Conservation (phyloP, 108 stramenopile genomes). For the Cyclostephanos tholiformis region DNA sequence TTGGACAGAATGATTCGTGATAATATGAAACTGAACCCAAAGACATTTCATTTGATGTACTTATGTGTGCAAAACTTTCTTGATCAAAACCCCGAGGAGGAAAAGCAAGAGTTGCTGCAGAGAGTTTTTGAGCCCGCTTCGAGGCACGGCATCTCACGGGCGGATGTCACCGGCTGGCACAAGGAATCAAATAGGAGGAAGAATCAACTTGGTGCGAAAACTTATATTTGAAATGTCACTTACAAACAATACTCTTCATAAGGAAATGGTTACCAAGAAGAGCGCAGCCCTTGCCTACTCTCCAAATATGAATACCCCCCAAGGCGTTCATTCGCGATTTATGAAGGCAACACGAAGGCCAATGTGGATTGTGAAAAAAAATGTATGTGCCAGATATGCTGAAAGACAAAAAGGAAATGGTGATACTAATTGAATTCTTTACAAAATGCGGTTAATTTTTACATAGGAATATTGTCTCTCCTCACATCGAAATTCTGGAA, state of each 20-base stretch:
- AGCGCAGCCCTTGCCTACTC: background rate
- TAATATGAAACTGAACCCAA: constrained; percentile 21
- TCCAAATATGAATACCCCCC: background rate
- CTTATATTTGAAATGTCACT: background rate
- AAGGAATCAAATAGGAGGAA: constrained; percentile 6
- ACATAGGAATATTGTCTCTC: background rate
- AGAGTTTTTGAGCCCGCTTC: constrained; percentile 28
- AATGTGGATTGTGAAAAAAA: too few species aligned
- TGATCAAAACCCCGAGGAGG: constrained; percentile 31
- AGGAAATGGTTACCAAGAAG: background rate
- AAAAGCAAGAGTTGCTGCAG: constrained; percentile 19
- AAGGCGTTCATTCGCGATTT: background rate
- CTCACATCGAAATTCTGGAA: background rate
- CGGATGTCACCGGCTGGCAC: constrained; percentile 14
- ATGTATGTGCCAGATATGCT: too few species aligned
- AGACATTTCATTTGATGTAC: constrained; percentile 31
- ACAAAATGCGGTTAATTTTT: background rate
- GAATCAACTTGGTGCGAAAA: background rate
- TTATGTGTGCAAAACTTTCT: constrained; percentile 33
- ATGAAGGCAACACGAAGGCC: too few species aligned
- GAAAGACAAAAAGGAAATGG: background rate
- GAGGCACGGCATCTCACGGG: constrained; percentile 20
- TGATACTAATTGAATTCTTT: background rate
- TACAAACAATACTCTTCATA: background rate
- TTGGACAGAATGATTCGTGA: constrained; percentile 38